phyloP scores from a whole-genome alignment of 129 eudicot genomes.

The carrot (Daucus carota) region DNA sequence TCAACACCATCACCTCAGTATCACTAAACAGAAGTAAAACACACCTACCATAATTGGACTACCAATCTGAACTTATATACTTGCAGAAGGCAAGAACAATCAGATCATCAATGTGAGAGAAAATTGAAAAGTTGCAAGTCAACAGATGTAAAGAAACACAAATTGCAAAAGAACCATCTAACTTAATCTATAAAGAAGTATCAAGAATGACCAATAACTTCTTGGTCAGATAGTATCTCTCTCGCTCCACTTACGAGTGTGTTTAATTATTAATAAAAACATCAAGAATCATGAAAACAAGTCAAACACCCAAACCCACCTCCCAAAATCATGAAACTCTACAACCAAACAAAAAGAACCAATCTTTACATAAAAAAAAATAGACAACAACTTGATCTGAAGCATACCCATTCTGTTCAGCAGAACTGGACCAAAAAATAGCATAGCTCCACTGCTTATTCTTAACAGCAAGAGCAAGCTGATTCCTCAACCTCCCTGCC shows the following conservation, averaged over 20 bases:
- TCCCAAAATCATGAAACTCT: neutral
- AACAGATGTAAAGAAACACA: neutral
- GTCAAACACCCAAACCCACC: constrained; percentile 1
- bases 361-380: neutral
- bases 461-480: constrained; percentile 67
- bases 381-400: neutral
- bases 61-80: neutral
- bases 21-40: neutral
- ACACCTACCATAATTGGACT: no score
- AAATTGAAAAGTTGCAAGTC: neutral
- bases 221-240: no score
- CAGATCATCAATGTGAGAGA: neutral
- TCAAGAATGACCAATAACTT: no score
- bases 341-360: neutral
- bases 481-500: constrained; percentile 41
- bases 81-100: neutral
- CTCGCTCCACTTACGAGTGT: no score
- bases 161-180: neutral
- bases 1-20: neutral
- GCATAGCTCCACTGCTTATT: constrained; percentile 90
- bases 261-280: no score
- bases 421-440: constrained; percentile 79
- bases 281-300: neutral
- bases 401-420: constrained; percentile 52
- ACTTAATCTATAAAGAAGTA: neutral